These are phyloP conservation scores for Oxyria digyna DNA, from an alignment of 148 eudicot genomes.

Conservation along the genomic window DNA sequence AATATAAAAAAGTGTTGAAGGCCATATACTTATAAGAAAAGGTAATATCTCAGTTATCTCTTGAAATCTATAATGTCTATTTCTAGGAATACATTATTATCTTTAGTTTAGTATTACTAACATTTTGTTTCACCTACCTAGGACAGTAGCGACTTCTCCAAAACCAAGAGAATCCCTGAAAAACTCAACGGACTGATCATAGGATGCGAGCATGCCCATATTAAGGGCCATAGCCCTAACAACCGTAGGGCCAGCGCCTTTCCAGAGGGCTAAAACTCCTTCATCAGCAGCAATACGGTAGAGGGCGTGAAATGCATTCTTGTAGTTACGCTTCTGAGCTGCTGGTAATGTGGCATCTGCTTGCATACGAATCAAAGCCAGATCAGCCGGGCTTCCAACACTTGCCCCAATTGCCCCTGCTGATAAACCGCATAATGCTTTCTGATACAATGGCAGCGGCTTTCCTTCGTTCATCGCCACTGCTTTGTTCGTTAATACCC, in stretches of 20 bases:
- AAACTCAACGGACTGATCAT: slow-evolving; percentile 90
- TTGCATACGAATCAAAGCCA: slow-evolving; percentile 94
- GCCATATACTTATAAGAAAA: too few relatives aligned
- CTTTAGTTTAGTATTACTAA: too few relatives aligned
- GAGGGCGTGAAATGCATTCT: slow-evolving; percentile 83
- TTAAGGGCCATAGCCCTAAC: slow-evolving; percentile 96
- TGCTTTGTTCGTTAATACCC: slow-evolving; percentile 77
- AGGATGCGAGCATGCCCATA: slow-evolving; percentile 99
- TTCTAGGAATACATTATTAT: neutral
- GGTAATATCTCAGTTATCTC: too few relatives aligned
- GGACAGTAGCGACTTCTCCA: slow-evolving; percentile 64
- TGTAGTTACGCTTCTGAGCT: slow-evolving; percentile 78
- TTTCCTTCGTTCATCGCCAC: slow-evolving; percentile 86
- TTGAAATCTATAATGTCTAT: too few relatives aligned
- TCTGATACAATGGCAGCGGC: slow-evolving; percentile 88
- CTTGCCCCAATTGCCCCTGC: slow-evolving; percentile 96
- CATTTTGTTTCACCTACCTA: slow-evolving; percentile 32
- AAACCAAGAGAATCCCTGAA: slow-evolving; percentile 62
- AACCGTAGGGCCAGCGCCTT: slow-evolving; percentile 90
- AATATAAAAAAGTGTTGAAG: too few relatives aligned
- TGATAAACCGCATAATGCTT: slow-evolving; percentile 85
- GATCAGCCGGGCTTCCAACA: slow-evolving; percentile 90
- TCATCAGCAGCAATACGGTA: slow-evolving; percentile 67
- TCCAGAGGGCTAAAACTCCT: slow-evolving; percentile 80
- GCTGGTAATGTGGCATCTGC: slow-evolving; percentile 89